phyloP scores from a whole-genome alignment of 192 early-diverging fungal genomes.

The Physocladia obscura region DNA sequence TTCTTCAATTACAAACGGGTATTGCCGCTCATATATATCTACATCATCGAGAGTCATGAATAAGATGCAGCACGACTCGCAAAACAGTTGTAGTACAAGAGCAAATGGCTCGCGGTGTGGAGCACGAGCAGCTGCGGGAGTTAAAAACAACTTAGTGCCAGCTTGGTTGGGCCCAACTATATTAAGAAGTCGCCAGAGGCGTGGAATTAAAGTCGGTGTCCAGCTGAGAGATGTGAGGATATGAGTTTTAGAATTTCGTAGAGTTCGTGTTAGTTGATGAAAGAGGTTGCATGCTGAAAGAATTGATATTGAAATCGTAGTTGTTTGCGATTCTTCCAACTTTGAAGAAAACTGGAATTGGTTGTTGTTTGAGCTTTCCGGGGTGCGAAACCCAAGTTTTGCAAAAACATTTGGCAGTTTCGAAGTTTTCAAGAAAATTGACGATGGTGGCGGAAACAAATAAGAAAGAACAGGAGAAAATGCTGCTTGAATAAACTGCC shows the following conservation, averaged over 20 bases:
- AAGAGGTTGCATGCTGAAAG: constrained; percentile 2
- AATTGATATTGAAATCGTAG: background rate
- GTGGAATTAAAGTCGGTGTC: constrained; percentile 47
- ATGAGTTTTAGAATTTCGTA: constrained; percentile 43
- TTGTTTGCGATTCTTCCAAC: background rate
- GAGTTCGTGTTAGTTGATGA: constrained; percentile 10
- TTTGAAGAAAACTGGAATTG: background rate
- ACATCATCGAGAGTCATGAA: constrained; percentile 66
- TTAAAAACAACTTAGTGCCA: constrained; percentile 32
- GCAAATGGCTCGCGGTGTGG: constrained; percentile 58
- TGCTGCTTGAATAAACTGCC: background rate
- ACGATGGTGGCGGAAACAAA: background rate
- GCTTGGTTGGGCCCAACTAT: constrained; percentile 55
- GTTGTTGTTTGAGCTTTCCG: background rate
- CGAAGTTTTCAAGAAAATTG: background rate
- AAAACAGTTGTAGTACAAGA: constrained; percentile 62
- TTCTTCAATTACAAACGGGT: constrained; percentile 52
- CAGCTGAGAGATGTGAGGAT: constrained; percentile 58
- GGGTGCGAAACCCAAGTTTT: background rate
- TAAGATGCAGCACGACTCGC: constrained; percentile 55
- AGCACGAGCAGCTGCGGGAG: constrained; percentile 41
- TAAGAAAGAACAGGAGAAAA: constrained; percentile 10
- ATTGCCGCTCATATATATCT: constrained; percentile 63
- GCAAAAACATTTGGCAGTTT: constrained; percentile 5
- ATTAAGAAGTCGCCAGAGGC: constrained; percentile 60